Evolutionary conservation across 179 eudicot species (phyloP), one percentile per base, ranked within the genome.

Genomic region (Amaranthus tricolor): DNA sequence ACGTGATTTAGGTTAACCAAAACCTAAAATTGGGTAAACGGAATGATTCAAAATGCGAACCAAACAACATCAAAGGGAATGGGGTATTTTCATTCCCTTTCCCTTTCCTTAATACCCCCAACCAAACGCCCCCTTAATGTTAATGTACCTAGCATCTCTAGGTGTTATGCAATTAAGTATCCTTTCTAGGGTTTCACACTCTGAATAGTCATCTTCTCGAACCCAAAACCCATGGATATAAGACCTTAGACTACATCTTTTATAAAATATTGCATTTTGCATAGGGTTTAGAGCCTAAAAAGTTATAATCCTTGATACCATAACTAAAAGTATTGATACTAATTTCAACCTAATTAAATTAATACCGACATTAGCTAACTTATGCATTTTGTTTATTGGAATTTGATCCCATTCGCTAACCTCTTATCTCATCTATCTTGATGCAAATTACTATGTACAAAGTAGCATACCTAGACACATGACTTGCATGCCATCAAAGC

Each of bases 101-200:
- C n/a, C n/a, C n/a, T n/a, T n/a, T n/a, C n/a, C n/a, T n/a, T n/a
- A n/a, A n/a, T n/a, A n/a, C n/a, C n/a, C n/a, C n/a, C n/a, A n/a
- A n/a, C n/a, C n/a, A n/a, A n/a, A n/a, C n/a, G n/a, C n/a, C n/a
- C n/a, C n/a, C n/a, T n/a, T n/a, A 53, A 63, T 63, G 62, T 52
- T 57, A 70, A 55, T 64, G 70, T n/a, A 16, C 52, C 62, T 40
- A 74, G 76, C 69, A 73, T 74, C 70, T 74, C 70, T 74, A 62
- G 77, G 77, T 74, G 62, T 64, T 74, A 74, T 74, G 77, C 62
- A 74, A 74, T 74, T 52, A 21, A 74, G 51, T 73, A 62, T 62
- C 65, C 31, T 16, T 47, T 16, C 57, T 73, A 62, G 69, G 51
- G 61, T 31, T 62, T 73, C 57, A n/a, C 47, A 52, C 7, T 53